These are phyloP conservation scores for Apiospora arundinis DNA, from an alignment of 2,329 filamentous ascomycete species.

Conservation along the genomic window DNA sequence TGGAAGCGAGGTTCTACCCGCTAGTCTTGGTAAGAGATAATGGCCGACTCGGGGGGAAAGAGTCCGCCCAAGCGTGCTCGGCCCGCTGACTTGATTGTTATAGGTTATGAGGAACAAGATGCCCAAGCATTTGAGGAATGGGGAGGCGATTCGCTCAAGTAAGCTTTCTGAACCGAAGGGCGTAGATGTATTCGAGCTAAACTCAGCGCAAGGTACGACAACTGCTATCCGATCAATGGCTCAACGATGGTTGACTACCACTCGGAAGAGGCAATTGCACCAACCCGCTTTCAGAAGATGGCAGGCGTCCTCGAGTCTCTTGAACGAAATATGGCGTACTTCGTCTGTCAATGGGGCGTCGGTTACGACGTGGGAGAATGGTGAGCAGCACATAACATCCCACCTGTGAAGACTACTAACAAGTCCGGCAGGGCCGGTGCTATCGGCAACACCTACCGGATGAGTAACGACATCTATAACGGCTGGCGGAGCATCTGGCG, in stretches of 20 bases:
- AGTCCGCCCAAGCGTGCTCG: background rate
- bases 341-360: constrained; percentile 61
- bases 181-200: background rate
- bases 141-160: constrained; percentile 60
- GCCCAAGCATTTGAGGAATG: constrained; percentile 49
- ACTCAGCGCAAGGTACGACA: constrained; percentile 48
- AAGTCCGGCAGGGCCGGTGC: constrained; percentile 43
- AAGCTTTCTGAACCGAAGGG: constrained; percentile 27
- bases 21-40: constrained; percentile 46
- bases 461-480: constrained; percentile 60
- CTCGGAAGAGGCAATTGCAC: constrained; percentile 46
- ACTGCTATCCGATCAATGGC: constrained; percentile 52
- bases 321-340: constrained; percentile 52
- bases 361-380: constrained; percentile 54
- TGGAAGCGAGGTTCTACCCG: constrained; percentile 48
- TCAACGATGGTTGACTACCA: constrained; percentile 50
- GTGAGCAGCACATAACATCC: constrained; percentile 28
- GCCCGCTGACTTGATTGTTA: background rate
- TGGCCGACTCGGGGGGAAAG: background rate
- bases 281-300: constrained; percentile 54
- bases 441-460: constrained; percentile 55
- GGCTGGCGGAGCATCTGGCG: constrained; percentile 58
- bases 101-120: constrained; percentile 50
- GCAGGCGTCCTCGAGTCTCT: constrained; percentile 46
- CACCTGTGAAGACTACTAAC: background rate